Evolutionary conservation across 2,329 filamentous ascomycete genomes (phyloP), one percentile per base, ranked within the genome.

Genomic region (Aspergillus sp.): DNA sequence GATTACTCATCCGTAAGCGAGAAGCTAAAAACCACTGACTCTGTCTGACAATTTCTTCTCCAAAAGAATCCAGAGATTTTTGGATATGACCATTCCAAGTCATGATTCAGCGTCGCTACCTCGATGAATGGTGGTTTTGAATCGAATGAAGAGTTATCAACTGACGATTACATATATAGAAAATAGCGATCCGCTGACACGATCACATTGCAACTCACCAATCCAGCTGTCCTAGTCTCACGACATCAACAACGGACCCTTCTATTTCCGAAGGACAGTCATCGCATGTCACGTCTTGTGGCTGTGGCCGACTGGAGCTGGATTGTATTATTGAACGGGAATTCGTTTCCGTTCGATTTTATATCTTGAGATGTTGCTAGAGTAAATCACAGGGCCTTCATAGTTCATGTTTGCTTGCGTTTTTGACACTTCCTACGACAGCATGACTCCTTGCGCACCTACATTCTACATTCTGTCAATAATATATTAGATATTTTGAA

Each of bases 381-480:
- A 69, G 47, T 43, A 65, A 69, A 19, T 19, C 42, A 42, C 46
- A 68, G 67, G 60, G 64, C 67, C 67, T 69, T 69, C 67, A 70
- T 70, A 70, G 67, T 70, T 69, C 67, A 67, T 70, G 67, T 60
- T 64, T 62, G 51, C 60, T 58, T 53, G 52, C 51, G 50, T 57
- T 45, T 51, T 49, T 51, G 39, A 19, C 47, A 43, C 40, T 44
- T 50, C 51, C 47, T 58, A 70, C 65, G 61, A 69, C 65, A 67
- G 65, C 66, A 69, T 69, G 67, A 69, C 67, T 70, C 67, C 67
- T 68, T 69, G 67, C 60, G 67, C 66, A 64, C 62, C 63, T 67
- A 68, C 61, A 67, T 40, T 31, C 19, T 32, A 31, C 40, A 33
- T 12, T 40, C 32, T 33, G 30, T 37, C 27, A 31, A 31, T 36